Conservation (phyloP, 352 stramenopile genomes). For the Pythium monospermum region DNA sequence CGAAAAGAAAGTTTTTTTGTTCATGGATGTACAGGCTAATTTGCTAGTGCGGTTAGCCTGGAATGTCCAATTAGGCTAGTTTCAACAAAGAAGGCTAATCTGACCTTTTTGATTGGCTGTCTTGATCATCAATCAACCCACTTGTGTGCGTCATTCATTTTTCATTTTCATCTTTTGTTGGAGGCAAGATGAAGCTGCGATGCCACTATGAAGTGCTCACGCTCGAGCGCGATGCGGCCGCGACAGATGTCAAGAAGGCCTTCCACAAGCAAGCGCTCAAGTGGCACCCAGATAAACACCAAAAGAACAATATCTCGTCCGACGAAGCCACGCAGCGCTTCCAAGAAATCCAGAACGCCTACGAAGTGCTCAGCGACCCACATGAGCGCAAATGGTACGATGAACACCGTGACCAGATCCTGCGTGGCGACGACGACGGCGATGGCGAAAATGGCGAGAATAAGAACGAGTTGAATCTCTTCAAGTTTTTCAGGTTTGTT, state of each 20-base stretch:
- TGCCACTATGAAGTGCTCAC: conserved; percentile 84
- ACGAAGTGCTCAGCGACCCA: conserved; percentile 81
- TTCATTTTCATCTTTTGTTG: no score
- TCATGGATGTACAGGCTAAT: no score
- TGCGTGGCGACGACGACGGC: conserved; percentile 53
- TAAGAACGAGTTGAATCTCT: conserved; percentile 63
- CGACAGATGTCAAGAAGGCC: conserved; percentile 67
- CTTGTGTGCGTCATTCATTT: no score
- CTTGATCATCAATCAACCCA: no score
- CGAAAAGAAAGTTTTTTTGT: no score
- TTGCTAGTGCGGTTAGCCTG: no score
- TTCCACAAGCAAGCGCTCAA: conserved; percentile 70
- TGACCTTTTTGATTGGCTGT: no score
- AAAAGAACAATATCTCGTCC: conserved; percentile 57
- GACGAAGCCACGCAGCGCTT: conserved; percentile 79
- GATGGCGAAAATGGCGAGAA: conserved; percentile 24
- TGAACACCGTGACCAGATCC: conserved; percentile 83
- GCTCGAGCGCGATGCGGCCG: conserved; percentile 47
- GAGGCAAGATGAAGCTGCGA: conserved; percentile 31
- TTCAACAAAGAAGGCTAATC: no score
- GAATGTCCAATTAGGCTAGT: no score
- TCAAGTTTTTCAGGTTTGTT: conserved; percentile 71
- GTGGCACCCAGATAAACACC: conserved; percentile 87
- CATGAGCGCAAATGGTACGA: conserved; percentile 89
- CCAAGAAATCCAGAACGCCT: conserved; percentile 83